Conservation (phyloP, 2,329 filamentous ascomycete species). For the Botrytis byssoidea region DNA sequence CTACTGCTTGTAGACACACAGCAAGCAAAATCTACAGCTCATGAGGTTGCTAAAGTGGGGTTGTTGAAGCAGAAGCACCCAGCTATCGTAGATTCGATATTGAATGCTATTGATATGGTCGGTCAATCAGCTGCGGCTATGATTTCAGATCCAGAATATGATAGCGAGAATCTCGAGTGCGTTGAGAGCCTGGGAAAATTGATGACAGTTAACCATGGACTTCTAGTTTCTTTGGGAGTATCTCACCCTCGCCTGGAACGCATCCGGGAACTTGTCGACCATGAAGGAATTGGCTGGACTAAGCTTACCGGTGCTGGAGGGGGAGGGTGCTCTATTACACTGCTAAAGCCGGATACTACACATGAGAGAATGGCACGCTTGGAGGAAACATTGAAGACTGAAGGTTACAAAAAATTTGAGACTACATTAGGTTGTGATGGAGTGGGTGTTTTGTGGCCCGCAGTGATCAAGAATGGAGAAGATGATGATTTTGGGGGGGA, state of each 20-base stretch:
- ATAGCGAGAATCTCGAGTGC: constrained; percentile 60
- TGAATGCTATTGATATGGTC: constrained; percentile 81
- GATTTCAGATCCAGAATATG: constrained; percentile 62
- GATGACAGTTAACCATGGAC: constrained; percentile 90
- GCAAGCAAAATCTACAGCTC: constrained; percentile 79
- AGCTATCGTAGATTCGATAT: constrained; percentile 72
- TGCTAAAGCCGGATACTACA: constrained; percentile 68
- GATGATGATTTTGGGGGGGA: constrained; percentile 77
- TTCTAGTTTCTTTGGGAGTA: constrained; percentile 86
- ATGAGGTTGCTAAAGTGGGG: constrained; percentile 83
- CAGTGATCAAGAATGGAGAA: constrained; percentile 81
- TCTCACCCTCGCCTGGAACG: constrained; percentile 92
- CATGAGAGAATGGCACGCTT: constrained; percentile 59
- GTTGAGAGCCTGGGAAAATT: constrained; percentile 79
- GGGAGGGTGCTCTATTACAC: constrained; percentile 90
- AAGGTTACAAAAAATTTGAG: constrained; percentile 81
- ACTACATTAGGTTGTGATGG: constrained; percentile 91
- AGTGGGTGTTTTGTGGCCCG: constrained; percentile 91
- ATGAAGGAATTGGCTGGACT: constrained; percentile 90
- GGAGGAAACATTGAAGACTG: constrained; percentile 61
- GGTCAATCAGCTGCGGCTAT: constrained; percentile 54
- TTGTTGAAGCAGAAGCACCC: constrained; percentile 70
- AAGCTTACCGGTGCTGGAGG: constrained; percentile 96
- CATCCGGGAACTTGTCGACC: constrained; percentile 85
- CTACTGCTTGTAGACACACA: constrained; percentile 86